Evolutionary conservation across 257 asterid species (phyloP).

Genomic region (Verbascum thapsus): DNA sequence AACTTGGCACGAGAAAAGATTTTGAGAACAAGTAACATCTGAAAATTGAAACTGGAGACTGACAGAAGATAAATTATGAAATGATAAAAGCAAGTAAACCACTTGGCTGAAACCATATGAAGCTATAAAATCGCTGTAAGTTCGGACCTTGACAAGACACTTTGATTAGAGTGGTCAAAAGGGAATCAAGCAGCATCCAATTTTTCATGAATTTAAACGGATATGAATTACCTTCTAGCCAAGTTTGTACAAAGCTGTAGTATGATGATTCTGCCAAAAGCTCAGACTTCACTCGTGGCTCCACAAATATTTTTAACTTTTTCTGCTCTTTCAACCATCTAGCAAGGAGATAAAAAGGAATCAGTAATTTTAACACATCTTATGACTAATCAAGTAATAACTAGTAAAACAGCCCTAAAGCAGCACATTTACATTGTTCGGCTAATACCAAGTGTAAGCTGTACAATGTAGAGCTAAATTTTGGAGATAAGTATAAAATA

Average conservation of each 20-base stretch:
- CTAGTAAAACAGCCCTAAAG: no score
- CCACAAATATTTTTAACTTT: constrained; percentile 68
- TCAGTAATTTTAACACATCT: constrained; percentile 1
- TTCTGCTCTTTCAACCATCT: constrained; percentile 91
- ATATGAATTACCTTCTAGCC: constrained; percentile 68
- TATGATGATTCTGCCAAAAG: constrained; percentile 72
- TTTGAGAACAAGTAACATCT: neutral
- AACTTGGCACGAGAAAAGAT: neutral
- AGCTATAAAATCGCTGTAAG: constrained; percentile 4
- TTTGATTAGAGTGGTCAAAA: neutral
- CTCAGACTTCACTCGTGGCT: constrained; percentile 79
- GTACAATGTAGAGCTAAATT: neutral
- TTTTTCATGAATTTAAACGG: constrained; percentile 14
- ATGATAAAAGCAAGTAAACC: constrained; percentile 12
- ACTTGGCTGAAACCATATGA: neutral
- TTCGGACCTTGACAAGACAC: constrained; percentile 1
- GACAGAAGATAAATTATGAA: constrained; percentile 3
- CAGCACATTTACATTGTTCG: constrained; percentile 18
- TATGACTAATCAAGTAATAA: constrained; percentile 15
- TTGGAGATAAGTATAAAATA: neutral
- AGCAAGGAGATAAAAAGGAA: constrained; percentile 26
- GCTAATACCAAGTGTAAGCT: neutral
- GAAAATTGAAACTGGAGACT: constrained; percentile 8
- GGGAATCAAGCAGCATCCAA: neutral
- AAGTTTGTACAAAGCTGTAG: constrained; percentile 71